Evolutionary conservation across 306 rosid genomes (phyloP).

Genomic region (Ochetophila trinervis): DNA sequence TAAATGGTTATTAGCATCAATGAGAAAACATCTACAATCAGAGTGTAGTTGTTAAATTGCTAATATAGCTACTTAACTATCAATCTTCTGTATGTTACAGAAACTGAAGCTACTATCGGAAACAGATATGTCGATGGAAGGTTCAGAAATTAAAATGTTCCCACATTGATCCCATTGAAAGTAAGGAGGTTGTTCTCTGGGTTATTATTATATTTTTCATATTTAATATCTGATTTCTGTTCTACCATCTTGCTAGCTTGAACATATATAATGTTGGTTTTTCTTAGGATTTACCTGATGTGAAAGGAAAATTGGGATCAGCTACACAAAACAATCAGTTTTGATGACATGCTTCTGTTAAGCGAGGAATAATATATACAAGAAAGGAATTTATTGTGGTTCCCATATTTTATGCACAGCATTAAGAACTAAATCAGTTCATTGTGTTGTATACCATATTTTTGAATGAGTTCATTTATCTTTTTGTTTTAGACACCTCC

Average conservation of each 20-base stretch:
- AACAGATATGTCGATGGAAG: slow-evolving; percentile 16
- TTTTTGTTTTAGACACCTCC: background rate
- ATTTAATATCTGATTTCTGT: background rate
- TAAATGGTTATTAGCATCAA: too few relatives aligned
- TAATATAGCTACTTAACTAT: slow-evolving; percentile 7
- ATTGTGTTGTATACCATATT: background rate
- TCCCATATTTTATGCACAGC: background rate
- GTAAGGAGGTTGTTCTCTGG: background rate
- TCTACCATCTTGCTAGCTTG: background rate
- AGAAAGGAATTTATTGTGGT: slow-evolving; percentile 5
- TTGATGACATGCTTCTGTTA: slow-evolving; percentile 6
- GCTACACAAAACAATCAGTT: background rate
- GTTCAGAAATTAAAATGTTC: slow-evolving; percentile 35
- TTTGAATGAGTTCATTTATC: background rate
- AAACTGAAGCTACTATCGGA: slow-evolving; percentile 68
- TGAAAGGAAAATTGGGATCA: background rate
- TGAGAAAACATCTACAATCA: background rate
- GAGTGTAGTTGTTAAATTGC: background rate
- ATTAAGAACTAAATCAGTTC: background rate
- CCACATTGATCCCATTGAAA: background rate
- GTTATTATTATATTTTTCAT: too few relatives aligned
- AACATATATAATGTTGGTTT: background rate
- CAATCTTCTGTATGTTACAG: slow-evolving; percentile 44
- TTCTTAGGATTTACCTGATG: slow-evolving; percentile 15
- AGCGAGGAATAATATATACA: background rate